Base-by-base conservation (phyloP, 805 yeast species). In the Wickerhamomyces chaumierensis region DNA sequence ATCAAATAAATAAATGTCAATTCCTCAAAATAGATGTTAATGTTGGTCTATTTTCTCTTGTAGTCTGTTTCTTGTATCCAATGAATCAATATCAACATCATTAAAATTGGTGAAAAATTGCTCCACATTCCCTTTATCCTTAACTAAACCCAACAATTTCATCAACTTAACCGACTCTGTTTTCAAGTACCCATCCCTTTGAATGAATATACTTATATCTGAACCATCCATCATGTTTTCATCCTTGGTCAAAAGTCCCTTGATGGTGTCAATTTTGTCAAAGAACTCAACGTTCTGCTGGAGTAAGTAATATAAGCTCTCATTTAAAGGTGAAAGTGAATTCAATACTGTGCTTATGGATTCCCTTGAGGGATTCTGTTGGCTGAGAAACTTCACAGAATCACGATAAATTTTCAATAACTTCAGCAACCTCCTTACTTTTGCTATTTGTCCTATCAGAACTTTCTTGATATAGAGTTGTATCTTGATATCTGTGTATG, bases 401-500 rank as follows among this genome's bases (percentile, higher is more conserved):
- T 45, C 41, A 36, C 55, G 56, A 44, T 63, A 68, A 9, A 53
- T 42, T n/a, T 45, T 47, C 14, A 70, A 47, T 4, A 61, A 41
- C 18, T 44, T 49, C 7, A 64, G 47, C 3, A 75, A 43, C 36
- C 57, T 61, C 31, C 48, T 53, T 11, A 69, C 67, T 39, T 62
- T 65, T 13, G 49, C 46, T 5, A 71, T 43, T 36, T 66, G 71
- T 14, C 58, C 49, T 25, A 58, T 58, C 38, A 75, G 48, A 17
- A 61, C 44, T 42, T 63, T 63, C 39, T 72, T 61, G 37, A 73
- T 46, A 23, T 59, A 53, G 18, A 74, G 52, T 45, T 75, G 78
- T 15, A 51, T 42, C 33, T 63, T 58, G 14, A 75, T 62, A 31
- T 66, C 59, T 18, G 55, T 52, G 34, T 67, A 53, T 14, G 72